phyloP scores from a whole-genome alignment of 164 flowering plant genomes.

The Tetracentron sinense region DNA sequence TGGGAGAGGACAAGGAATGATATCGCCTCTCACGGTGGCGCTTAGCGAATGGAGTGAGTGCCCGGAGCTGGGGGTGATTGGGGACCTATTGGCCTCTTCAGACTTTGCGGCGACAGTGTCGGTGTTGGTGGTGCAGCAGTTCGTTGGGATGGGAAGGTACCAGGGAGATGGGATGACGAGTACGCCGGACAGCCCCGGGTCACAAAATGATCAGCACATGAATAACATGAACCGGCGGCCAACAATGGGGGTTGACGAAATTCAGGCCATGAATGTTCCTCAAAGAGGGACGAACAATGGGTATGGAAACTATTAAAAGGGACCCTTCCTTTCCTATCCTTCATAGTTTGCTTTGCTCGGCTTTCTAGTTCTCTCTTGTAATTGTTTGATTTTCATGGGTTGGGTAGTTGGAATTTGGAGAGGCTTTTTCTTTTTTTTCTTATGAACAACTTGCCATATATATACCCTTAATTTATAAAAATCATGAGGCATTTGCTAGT shows the following conservation, averaged over 20 bases:
- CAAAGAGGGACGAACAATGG: too few species aligned
- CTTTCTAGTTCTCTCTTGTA: too few species aligned
- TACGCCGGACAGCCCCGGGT: slow-evolving; percentile 20
- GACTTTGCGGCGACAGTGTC: slow-evolving; percentile 28
- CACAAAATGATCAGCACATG: slow-evolving; percentile 7
- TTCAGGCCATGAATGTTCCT: too few species aligned
- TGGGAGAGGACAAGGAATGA: slow-evolving; percentile 24
- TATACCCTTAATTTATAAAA: too few species aligned
- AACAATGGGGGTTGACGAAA: slow-evolving; percentile 4
- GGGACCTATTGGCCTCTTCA: slow-evolving; percentile 31
- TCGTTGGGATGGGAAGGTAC: slow-evolving; percentile 11
- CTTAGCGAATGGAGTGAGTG: slow-evolving; percentile 34
- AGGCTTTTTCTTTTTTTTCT: too few species aligned
- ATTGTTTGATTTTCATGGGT: too few species aligned
- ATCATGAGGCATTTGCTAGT: too few species aligned
- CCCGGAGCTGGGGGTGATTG: slow-evolving; percentile 34
- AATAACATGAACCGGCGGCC: background rate
- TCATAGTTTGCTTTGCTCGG: too few species aligned
- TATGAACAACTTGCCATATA: too few species aligned
- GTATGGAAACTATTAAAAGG: too few species aligned
- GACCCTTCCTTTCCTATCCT: too few species aligned
- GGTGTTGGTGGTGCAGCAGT: slow-evolving; percentile 36
- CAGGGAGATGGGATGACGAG: slow-evolving; percentile 3
- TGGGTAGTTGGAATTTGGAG: too few species aligned
- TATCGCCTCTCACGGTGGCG: slow-evolving; percentile 28